A percentile compares a stretch with the other conserved stretches of the same genome.
phyloP scores from a whole-genome alignment of 2,329 filamentous ascomycete species.

The Claviceps africana region DNA sequence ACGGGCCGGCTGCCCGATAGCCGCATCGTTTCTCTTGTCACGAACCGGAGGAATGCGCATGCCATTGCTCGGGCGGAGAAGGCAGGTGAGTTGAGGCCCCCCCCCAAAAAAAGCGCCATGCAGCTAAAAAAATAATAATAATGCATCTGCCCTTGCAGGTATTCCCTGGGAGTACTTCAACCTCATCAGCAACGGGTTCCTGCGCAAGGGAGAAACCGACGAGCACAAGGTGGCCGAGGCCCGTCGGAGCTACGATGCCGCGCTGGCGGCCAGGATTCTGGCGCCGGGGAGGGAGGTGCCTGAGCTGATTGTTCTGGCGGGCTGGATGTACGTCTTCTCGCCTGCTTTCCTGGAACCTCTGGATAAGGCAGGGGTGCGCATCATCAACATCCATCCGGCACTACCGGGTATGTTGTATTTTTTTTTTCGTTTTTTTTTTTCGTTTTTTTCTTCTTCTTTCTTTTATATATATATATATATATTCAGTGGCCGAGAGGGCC shows the following conservation, averaged over 20 bases:
- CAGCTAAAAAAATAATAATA: neutral
- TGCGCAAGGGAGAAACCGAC: constrained; percentile 45
- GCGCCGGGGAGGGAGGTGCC: constrained; percentile 36
- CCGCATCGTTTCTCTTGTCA: constrained; percentile 31
- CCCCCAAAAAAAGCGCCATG: neutral
- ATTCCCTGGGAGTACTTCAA: constrained; percentile 76
- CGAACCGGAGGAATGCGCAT: constrained; percentile 34
- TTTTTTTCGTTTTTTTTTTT: too few species aligned
- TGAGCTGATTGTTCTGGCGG: constrained; percentile 65
- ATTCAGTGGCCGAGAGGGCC: too few species aligned
- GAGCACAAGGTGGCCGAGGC: constrained; percentile 37
- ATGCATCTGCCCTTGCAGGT: constrained; percentile 12
- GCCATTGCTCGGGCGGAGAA: constrained; percentile 27
- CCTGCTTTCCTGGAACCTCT: constrained; percentile 56
- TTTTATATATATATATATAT: too few species aligned
- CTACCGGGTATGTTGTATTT: constrained; percentile 17
- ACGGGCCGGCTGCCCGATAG: constrained; percentile 25
- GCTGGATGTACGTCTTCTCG: constrained; percentile 78
- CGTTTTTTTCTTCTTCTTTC: too few species aligned
- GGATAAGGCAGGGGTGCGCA: constrained; percentile 42
- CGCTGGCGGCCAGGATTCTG: constrained; percentile 55
- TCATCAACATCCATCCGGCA: constrained; percentile 78
- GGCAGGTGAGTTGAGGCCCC: constrained; percentile 21
- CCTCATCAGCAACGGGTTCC: constrained; percentile 56
- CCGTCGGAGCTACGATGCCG: constrained; percentile 58